Base-by-base conservation (phyloP, 768 basidiomycete species). In the Sutorius australiensis region DNA sequence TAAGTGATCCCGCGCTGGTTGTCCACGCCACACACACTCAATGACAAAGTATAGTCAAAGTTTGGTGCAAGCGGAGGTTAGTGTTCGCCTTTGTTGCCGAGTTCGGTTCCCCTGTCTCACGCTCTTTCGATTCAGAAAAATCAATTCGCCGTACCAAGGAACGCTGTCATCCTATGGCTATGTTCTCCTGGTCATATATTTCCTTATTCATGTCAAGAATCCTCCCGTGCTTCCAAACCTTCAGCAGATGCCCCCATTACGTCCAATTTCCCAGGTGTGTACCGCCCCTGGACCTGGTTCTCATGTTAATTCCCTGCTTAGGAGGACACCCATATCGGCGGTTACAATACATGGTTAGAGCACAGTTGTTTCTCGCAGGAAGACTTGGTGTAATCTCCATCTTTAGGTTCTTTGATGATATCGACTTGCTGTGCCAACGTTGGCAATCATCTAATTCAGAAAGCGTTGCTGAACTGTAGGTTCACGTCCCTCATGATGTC, bases 161-260 rank as follows among this genome's bases (percentile, higher is more conserved):
- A 98, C 95, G 1, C 77, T 99, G 48, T 95, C 92, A 50, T 95
- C 94, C 49, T 98, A 99, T 68, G 95, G 95, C 58, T 98, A 95
- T 74, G 95, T 95, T 60, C 80, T 99, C 48, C 87, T 99, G 71
- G 95, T 98, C 69, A 92, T 99, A 63, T 97, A 95, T 75, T 99
- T 93, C 74, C 82, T 98, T 48, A 86, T 95, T 42, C 97, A 99
- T 70, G 94, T 98, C 75, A 95, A 97, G 76, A 92, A 92, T 60
- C 95, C 95, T 50, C 91, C 95, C 24, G 91, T 99, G 39, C 78
- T 99, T 54, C 95, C 95, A 60, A 97, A 97, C 74, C 79, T 97
- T 56, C 94, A 97, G 76, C 86, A 92, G 71, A 89, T 97, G 79
- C 92, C 92, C 21, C 92, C 94, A 32, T 69, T 94, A 60, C 86